Conservation (phyloP, 1,284 basidiomycete species). For the Irpex rosettiformis region DNA sequence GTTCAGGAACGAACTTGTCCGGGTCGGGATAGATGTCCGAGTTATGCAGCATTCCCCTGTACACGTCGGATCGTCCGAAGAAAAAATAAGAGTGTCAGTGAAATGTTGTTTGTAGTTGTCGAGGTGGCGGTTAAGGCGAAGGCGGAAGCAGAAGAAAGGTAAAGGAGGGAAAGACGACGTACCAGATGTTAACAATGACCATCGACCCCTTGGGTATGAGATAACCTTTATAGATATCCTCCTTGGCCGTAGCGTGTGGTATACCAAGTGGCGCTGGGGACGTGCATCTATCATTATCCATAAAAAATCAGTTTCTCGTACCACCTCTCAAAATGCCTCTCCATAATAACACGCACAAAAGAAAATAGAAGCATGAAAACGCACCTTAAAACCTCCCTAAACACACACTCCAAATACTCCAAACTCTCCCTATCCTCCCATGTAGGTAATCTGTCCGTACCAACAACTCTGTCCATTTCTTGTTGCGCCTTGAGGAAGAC, state of each 20-base stretch:
- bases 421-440: slow-evolving; percentile 47
- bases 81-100: not conserved
- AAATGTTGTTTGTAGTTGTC: no score
- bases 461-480: slow-evolving; percentile 51
- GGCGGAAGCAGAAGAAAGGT: no score
- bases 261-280: slow-evolving; percentile 7
- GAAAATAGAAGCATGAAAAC: slow-evolving; percentile 17
- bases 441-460: slow-evolving; percentile 40
- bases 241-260: slow-evolving; percentile 13
- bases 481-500: slow-evolving; percentile 47
- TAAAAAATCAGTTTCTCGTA: no score
- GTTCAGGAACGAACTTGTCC: slow-evolving; percentile 28
- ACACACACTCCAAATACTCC: slow-evolving; percentile 49
- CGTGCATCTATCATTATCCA: slow-evolving; percentile 19
- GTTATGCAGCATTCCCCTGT: slow-evolving; percentile 31
- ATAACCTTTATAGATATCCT: slow-evolving; percentile 20
- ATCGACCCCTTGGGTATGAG: slow-evolving; percentile 19
- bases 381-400: slow-evolving; percentile 40
- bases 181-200: slow-evolving; percentile 22
- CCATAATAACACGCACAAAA: no score
- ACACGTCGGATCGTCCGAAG: not conserved
- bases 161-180: no score
- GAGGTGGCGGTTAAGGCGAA: no score
- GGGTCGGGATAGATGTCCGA: slow-evolving; percentile 23
- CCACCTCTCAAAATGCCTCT: no score